Evolutionary conservation across 1,139 yeast genomes (phyloP).

Genomic region (Hanseniaspora uvarum): DNA sequence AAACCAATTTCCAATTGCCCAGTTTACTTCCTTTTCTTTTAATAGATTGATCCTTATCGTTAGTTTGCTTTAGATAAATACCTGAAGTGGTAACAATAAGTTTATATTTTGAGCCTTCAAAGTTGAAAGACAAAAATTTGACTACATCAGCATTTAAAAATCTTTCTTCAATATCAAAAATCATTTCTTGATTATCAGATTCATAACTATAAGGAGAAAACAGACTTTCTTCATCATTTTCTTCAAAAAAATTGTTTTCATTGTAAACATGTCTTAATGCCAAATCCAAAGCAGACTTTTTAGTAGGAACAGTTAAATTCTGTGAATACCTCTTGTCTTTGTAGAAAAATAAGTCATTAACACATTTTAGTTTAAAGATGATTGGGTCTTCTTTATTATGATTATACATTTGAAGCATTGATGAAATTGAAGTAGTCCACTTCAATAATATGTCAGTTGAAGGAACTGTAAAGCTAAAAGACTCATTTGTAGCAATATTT

Average conservation of each 20-base stretch:
- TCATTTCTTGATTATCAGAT: constrained; percentile 21
- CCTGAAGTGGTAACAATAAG: constrained; percentile 32
- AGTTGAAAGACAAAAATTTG: constrained; percentile 27
- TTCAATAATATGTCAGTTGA: constrained; percentile 44
- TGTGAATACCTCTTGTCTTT: constrained; percentile 45
- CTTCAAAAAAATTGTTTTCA: constrained; percentile 23
- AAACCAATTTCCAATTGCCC: constrained; percentile 49
- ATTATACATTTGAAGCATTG: constrained; percentile 47
- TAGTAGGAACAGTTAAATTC: constrained; percentile 51
- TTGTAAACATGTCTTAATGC: constrained; percentile 31
- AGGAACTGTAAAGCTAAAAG: constrained; percentile 50
- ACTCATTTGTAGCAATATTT: constrained; percentile 41
- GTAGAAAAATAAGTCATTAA: constrained; percentile 60
- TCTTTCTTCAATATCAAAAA: neutral
- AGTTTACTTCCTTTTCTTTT: constrained; percentile 23
- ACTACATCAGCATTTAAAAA: constrained; percentile 40
- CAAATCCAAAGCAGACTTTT: constrained; percentile 53
- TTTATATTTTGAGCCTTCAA: constrained; percentile 27
- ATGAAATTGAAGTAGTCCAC: constrained; percentile 51
- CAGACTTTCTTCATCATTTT: constrained; percentile 27
- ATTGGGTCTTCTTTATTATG: constrained; percentile 39
- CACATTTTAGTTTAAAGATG: constrained; percentile 45
- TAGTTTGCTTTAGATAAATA: constrained; percentile 23
- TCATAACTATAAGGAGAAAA: constrained; percentile 23
- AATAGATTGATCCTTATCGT: constrained; percentile 17